Evolutionary conservation across 2,329 filamentous ascomycete species (phyloP).

Genomic region (Penicillium sp.): DNA sequence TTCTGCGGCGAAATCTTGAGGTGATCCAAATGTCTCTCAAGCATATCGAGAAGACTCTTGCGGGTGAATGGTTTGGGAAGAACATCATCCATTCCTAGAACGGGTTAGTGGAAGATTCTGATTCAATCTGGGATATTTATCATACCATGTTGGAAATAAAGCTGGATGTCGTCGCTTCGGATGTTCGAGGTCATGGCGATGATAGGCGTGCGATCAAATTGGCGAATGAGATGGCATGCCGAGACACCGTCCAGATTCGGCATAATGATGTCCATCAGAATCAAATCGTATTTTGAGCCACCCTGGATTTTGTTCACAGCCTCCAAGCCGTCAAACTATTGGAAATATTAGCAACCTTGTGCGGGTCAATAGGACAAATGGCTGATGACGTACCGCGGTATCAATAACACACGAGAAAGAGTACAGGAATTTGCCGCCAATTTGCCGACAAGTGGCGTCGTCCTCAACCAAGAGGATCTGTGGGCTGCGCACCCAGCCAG

Average conservation of each 20-base stretch:
- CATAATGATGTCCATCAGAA: constrained; percentile 97
- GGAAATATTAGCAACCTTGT: constrained; percentile 8
- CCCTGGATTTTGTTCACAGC: constrained; percentile 81
- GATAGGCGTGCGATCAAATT: constrained; percentile 80
- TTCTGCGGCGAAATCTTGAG: constrained; percentile 67
- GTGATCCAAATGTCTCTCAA: constrained; percentile 85
- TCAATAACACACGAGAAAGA: constrained; percentile 64
- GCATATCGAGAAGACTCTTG: constrained; percentile 76
- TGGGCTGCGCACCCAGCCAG: constrained; percentile 66
- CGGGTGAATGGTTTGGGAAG: constrained; percentile 95
- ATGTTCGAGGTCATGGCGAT: constrained; percentile 99
- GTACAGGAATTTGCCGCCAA: constrained; percentile 65
- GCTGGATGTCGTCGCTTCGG: constrained; percentile 89
- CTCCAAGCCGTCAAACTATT: constrained; percentile 80
- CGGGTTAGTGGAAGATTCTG: constrained; percentile 22
- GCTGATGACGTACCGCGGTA: constrained; percentile 54
- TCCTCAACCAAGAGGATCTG: constrained; percentile 89
- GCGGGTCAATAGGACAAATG: background rate
- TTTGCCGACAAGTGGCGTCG: constrained; percentile 64
- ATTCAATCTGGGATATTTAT: background rate
- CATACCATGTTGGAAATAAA: constrained; percentile 95
- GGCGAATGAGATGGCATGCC: constrained; percentile 86
- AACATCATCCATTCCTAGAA: constrained; percentile 90
- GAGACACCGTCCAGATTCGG: constrained; percentile 92
- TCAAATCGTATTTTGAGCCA: constrained; percentile 64